Evolutionary conservation across 768 basidiomycete genomes (phyloP), one percentile per base, ranked within the genome.

Genomic region (Boletus sp.): DNA sequence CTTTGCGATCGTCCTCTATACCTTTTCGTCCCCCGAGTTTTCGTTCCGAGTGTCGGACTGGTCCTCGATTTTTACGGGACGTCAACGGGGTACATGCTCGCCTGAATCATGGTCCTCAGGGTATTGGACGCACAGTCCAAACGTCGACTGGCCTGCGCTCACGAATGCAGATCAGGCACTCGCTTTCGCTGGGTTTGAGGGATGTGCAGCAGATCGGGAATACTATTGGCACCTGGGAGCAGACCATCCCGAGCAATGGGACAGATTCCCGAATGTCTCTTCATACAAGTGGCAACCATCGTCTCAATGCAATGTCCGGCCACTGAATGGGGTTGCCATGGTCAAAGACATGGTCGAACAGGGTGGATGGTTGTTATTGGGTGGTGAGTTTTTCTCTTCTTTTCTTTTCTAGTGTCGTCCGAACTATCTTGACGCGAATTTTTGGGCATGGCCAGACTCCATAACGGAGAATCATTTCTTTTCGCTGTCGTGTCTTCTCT

Each of bases 381-480:
- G 86, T 29, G 83, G 83, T 83, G 63, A 53, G 77, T 69, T 61
- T 51, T 27, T n/a, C 29, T 32, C 34, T 15, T 35, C 2, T 15
- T 29, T n/a, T n/a, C n/a, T n/a, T n/a, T n/a, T 30, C 38, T 14
- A 21, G 7, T 27, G 19, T 30, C 5, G 27, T 30, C 29, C 4
- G 15, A 37, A 35, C 33, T 52, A 37, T 49, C 38, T 19, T 62
- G 45, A 62, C 37, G 3, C 13, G 21, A 9, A 40, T 50, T 23
- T 14, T 44, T 47, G 55, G 33, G 11, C 13, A 4, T 21, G 50
- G 27, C 54, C 57, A 83, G 85, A 88, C 62, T 87, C 85, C 0
- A 82, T 87, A 17, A 81, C 83, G 2, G 86, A 88, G 64, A 83
- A 82, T 57, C 85, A 88, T 65, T 88, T 88, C 73, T 88, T 87